Conservation (phyloP, 2,329 filamentous ascomycete genomes). For the Hypoxylon sp. region DNA sequence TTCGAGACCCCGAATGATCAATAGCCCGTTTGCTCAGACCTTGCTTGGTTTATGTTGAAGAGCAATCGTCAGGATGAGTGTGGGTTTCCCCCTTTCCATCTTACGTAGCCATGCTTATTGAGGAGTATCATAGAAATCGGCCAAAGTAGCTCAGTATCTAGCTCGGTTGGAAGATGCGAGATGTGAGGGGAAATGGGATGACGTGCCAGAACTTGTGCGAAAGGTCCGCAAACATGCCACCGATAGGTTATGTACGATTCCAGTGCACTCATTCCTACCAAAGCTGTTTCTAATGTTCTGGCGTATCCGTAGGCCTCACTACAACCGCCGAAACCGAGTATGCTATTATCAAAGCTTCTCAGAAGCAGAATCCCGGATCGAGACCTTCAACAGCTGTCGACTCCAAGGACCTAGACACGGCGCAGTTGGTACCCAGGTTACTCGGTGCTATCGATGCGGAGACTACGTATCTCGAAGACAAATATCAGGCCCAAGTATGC, state of each 20-base stretch:
- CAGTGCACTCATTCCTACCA: slow-evolving; percentile 29
- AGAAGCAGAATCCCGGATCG: slow-evolving; percentile 57
- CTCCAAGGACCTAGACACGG: slow-evolving; percentile 62
- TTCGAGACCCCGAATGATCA: slow-evolving; percentile 36
- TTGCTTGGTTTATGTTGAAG: slow-evolving; percentile 28
- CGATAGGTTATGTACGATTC: slow-evolving; percentile 80
- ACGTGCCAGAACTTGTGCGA: slow-evolving; percentile 88
- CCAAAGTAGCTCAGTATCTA: slow-evolving; percentile 88
- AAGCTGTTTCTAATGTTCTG: slow-evolving; percentile 35
- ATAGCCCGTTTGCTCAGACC: slow-evolving; percentile 46
- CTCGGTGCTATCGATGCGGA: slow-evolving; percentile 72
- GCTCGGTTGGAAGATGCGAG: slow-evolving; percentile 86
- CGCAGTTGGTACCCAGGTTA: slow-evolving; percentile 65
- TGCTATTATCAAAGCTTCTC: slow-evolving; percentile 71
- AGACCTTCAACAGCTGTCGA: slow-evolving; percentile 61
- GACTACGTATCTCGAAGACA: slow-evolving; percentile 67
- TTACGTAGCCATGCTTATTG: slow-evolving; percentile 38
- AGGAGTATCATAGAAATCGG: slow-evolving; percentile 62
- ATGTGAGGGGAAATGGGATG: slow-evolving; percentile 88
- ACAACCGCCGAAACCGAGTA: slow-evolving; percentile 79
- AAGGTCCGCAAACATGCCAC: slow-evolving; percentile 97
- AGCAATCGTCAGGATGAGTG: slow-evolving; percentile 50
- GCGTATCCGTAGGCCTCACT: slow-evolving; percentile 71
- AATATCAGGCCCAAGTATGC: slow-evolving; percentile 85
- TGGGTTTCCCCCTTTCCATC: slow-evolving; percentile 39